Evolutionary conservation across 495 filamentous ascomycete species (phyloP), one percentile per base, ranked within the genome.

Genomic region (Penicillium macrosclerotiorum): DNA sequence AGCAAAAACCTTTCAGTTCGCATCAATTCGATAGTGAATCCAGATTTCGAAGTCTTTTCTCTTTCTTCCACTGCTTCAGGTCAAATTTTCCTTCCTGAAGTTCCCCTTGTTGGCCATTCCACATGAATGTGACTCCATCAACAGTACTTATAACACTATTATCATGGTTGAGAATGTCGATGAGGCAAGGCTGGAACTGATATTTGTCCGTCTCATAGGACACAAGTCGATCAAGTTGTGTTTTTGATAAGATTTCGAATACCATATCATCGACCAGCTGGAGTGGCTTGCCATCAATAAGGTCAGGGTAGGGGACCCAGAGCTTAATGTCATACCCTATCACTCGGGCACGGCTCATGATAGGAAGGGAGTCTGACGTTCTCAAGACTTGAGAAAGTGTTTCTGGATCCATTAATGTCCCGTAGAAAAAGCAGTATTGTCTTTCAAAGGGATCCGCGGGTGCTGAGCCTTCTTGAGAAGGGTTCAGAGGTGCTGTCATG

Each of bases 151-250:
- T n/a, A 11, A 26, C 33, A 27, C 27, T 39, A 37, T 26, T 29
- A 8, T 34, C 25, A 37, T 46, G 8, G 25, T 54, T 24, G 7
- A 52, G 42, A 34, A 54, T 12, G 5, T 50, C 41, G 18, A 57
- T 54, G 8, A 44, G 36, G 37, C 45, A 49, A 44, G 31, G 14
- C 2, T 30, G 13, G 8, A 47, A 45, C 8, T 17, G 23, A 40
- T 53, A 47, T 19, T 42, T 38, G 6, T 50, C 42, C 25, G 52
- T 50, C 32, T 55, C 47, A 20, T 55, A 55, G 20, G 52, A 16
- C 3, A 16, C 37, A 17, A 55, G 42, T 30, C 32, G 32, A 47
- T 55, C 42, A 47, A 42, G 33, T 35, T 47, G 37, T 27, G 16
- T 35, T 20, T 27, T 33, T 16, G 47, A 51, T 16, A 42, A 17